Percentiles rank a stretch among this genome's conserved stretches.
Conservation (phyloP, 768 basidiomycete genomes). For the Krasilnikovozyma curviuscula region DNA sequence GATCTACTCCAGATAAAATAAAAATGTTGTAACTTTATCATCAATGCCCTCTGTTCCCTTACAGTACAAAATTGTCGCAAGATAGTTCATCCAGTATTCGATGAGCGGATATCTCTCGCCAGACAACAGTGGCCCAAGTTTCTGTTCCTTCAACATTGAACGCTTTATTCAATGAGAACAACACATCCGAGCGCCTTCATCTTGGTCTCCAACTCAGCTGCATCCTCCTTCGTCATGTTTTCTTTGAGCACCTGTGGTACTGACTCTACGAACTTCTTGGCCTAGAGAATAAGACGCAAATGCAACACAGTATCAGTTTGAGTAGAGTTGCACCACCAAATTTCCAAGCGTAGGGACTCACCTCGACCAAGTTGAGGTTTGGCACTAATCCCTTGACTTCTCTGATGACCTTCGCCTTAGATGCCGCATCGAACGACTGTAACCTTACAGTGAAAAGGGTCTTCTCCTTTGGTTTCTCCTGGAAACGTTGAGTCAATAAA, state of each 20-base stretch:
- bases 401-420: slow-evolving; percentile 92
- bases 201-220: slow-evolving; percentile 83
- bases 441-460: slow-evolving; percentile 89
- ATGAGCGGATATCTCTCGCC: too few species aligned
- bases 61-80: too few species aligned
- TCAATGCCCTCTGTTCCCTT: too few species aligned
- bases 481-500: neutral
- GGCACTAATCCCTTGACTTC: slow-evolving; percentile 93
- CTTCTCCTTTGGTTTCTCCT: slow-evolving; percentile 98
- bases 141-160: too few species aligned
- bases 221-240: slow-evolving; percentile 86
- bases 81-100: too few species aligned
- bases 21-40: too few species aligned
- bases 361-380: slow-evolving; percentile 90
- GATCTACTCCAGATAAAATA: too few species aligned
- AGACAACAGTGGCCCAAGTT: too few species aligned
- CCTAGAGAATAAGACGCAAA: slow-evolving; percentile 34
- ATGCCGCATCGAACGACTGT: slow-evolving; percentile 73
- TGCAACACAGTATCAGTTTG: neutral
- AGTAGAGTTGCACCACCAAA: too few species aligned
- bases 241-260: slow-evolving; percentile 85
- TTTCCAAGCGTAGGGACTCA: slow-evolving; percentile 30
- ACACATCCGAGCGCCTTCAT: slow-evolving; percentile 77
- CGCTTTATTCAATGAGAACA: slow-evolving; percentile 62
- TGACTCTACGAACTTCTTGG: slow-evolving; percentile 97